Evolutionary conservation across 306 rosid genomes (phyloP).

Genomic region (Quercus berberidifolia): DNA sequence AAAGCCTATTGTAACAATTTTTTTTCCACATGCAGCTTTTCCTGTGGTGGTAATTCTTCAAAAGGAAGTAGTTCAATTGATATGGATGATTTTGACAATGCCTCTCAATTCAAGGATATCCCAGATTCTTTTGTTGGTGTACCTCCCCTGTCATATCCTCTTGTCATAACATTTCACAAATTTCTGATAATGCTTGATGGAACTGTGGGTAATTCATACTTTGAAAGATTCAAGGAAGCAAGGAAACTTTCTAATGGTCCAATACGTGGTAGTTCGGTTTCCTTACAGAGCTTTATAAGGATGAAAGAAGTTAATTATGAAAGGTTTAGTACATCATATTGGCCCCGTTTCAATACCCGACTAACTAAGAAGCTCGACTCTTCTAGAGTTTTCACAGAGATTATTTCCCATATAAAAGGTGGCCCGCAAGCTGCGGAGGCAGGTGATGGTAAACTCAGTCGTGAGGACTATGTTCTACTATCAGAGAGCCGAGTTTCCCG

Average conservation of each 20-base stretch:
- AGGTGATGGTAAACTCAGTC: constrained; percentile 40
- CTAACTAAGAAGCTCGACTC: constrained; percentile 57
- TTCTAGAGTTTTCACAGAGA: constrained; percentile 63
- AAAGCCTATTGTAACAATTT: background rate
- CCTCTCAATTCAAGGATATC: constrained; percentile 45
- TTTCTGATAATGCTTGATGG: constrained; percentile 86
- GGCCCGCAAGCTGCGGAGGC: constrained; percentile 32
- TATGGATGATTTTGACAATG: constrained; percentile 45
- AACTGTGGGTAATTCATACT: constrained; percentile 60
- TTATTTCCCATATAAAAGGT: constrained; percentile 76
- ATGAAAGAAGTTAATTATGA: constrained; percentile 69
- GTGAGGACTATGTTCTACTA: constrained; percentile 42
- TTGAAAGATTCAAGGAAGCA: constrained; percentile 48
- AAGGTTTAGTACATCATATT: constrained; percentile 52
- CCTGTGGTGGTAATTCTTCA: constrained; percentile 28
- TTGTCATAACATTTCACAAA: constrained; percentile 72
- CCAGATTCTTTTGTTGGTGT: constrained; percentile 54
- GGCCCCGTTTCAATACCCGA: constrained; percentile 63
- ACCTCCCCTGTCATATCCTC: constrained; percentile 52
- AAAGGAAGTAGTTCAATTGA: constrained; percentile 15
- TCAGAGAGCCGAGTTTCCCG: constrained; percentile 44
- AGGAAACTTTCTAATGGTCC: constrained; percentile 11
- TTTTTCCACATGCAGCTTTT: constrained; percentile 32
- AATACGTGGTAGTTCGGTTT: constrained; percentile 37
- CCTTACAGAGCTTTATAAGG: constrained; percentile 48